A percentile compares a stretch with the other conserved stretches of the same genome.
phyloP scores from a whole-genome alignment of 768 basidiomycete species.

The Psilocybe cyanescens region DNA sequence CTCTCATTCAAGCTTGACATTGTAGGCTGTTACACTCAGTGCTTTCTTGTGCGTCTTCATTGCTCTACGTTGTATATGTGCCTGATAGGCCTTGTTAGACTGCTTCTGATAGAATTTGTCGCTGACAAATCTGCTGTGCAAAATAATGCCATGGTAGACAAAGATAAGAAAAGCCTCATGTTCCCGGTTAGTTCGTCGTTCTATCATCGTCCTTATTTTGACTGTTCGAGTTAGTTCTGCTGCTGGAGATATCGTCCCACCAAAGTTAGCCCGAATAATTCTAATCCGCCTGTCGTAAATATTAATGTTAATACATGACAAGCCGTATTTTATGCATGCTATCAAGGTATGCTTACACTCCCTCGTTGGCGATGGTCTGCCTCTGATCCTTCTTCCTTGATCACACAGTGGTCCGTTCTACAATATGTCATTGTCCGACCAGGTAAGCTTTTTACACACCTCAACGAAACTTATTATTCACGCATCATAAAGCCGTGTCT shows the following conservation, averaged over 20 bases:
- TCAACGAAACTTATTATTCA: slow-evolving; percentile 46
- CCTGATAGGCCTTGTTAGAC: slow-evolving; percentile 20
- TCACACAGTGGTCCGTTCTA: slow-evolving; percentile 77
- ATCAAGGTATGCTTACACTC: slow-evolving; percentile 57
- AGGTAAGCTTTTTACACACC: slow-evolving; percentile 26
- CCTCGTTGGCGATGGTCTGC: not conserved
- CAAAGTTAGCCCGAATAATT: slow-evolving; percentile 50
- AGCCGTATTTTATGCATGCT: slow-evolving; percentile 91
- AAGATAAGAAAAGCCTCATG: slow-evolving; percentile 77
- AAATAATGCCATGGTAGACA: slow-evolving; percentile 69
- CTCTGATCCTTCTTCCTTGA: not conserved
- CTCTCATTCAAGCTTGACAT: not conserved
- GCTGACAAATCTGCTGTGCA: slow-evolving; percentile 69
- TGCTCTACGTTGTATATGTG: not conserved
- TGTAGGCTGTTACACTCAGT: slow-evolving; percentile 77
- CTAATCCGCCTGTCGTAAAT: not conserved
- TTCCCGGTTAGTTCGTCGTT: slow-evolving; percentile 48
- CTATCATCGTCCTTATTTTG: not conserved
- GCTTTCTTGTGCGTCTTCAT: slow-evolving; percentile 75
- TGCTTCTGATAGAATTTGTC: slow-evolving; percentile 70
- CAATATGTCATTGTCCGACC: slow-evolving; percentile 84
- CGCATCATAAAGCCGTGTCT: slow-evolving; percentile 67
- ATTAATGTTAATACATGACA: slow-evolving; percentile 4
- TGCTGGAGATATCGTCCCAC: slow-evolving; percentile 86
- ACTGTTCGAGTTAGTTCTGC: slow-evolving; percentile 58